Evolutionary conservation across 345 rosid genomes (phyloP).

Genomic region (Linum tenue): DNA sequence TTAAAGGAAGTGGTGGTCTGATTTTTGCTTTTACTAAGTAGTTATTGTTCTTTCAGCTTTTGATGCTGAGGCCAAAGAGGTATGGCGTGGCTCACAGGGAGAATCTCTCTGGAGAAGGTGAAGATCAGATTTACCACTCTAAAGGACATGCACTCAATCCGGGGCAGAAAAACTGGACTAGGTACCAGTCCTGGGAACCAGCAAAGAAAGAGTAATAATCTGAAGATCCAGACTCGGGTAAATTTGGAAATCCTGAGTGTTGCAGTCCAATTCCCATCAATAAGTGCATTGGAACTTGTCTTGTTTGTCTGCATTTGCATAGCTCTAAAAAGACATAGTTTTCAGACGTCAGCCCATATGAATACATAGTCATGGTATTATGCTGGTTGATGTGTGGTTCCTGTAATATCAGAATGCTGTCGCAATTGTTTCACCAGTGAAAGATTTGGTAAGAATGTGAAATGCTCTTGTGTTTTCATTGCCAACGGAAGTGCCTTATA

Average conservation of each 20-base stretch:
- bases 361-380: not conserved
- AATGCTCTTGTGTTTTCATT: not conserved
- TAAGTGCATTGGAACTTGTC: not conserved
- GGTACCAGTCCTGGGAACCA: slow-evolving; percentile 89
- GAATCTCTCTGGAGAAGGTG: slow-evolving; percentile 90
- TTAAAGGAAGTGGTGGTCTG: not conserved
- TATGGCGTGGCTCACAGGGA: slow-evolving; percentile 83
- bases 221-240: too few species aligned
- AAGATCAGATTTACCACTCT: slow-evolving; percentile 69
- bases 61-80: slow-evolving; percentile 84
- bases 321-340: not conserved
- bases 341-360: not conserved
- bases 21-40: not conserved
- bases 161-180: slow-evolving; percentile 89
- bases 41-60: slow-evolving; percentile 42
- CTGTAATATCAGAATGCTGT: not conserved
- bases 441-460: not conserved
- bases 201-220: slow-evolving; percentile 33
- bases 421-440: not conserved
- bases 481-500: not conserved
- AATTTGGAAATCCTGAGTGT: not conserved
- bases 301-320: not conserved
- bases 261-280: not conserved
- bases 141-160: slow-evolving; percentile 93
- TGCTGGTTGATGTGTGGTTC: not conserved